Base-by-base conservation (phyloP, 805 yeast genomes). In the Pichia manshurica region DNA sequence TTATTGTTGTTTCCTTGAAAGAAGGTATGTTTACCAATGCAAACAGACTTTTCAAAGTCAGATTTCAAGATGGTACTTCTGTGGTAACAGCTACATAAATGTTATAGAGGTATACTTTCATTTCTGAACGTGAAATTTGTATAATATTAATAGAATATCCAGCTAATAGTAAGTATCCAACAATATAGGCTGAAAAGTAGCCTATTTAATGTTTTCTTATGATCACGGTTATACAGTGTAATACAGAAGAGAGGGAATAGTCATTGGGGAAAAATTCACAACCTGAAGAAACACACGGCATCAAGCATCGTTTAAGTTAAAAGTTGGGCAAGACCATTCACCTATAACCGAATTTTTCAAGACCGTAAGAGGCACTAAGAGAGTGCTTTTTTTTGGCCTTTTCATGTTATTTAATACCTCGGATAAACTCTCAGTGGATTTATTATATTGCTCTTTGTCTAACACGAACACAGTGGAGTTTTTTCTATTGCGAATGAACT, bases 1-100 rank as follows among this genome's bases (percentile, higher is more conserved):
- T 93, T 63, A 91, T 93, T 54, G 95, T 93, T 42, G 99, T 93
- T 20, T 87, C 96, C 23, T 78, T 93, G 69, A 93, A 93, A 62
- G 99, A 93, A 66, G 99, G 98, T 13, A 88, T 93, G 96, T 93
- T 93, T 62, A 84, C 96, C 9, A 93, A 93, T 66, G 99, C 99
- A 8, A 95, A 95, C 62, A 75, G 96, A 53, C 87, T 93, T 19
- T 93, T 89, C 66, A 78, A 95, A 60, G 89, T 97, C 1, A 74
- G 96, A 56, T 91, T 93, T 67, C 96, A 90, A 62, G 97, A 93
- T 56, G 98, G 99, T 56, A 91, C 96, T 0, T 88, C 96, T 19
- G 89, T 88, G 34, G 97, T 90, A 2, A 80, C 86, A 39, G 77
- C 82, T 5, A 78, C 83, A 75, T 82, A 29, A 13, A 2, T 21